Percentiles rank a stretch among this genome's conserved stretches.
Conservation (phyloP, 177 flowering plant species). For the Telopea speciosissima region DNA sequence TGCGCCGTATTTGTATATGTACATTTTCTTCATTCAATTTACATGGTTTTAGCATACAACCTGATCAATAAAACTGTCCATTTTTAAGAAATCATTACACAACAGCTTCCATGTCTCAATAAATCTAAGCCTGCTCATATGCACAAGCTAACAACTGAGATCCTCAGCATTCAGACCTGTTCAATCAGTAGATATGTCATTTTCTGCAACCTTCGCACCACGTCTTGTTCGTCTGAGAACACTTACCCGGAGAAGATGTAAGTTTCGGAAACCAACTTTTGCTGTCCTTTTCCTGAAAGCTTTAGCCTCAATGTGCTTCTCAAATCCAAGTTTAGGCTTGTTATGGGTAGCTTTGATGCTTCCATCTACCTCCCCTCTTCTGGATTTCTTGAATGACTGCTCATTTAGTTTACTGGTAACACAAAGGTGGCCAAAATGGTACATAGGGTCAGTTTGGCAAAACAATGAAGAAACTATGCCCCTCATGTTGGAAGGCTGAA, state of each 20-base stretch:
- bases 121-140: slow-evolving; percentile 2
- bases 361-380: slow-evolving; percentile 18
- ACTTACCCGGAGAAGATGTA: slow-evolving; percentile 34
- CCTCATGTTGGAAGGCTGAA: slow-evolving; percentile 50
- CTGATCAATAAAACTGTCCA: too few species aligned
- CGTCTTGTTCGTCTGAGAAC: slow-evolving; percentile 37
- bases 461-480: slow-evolving; percentile 70
- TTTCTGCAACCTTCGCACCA: slow-evolving; percentile 49
- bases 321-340: slow-evolving; percentile 14
- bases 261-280: slow-evolving; percentile 17
- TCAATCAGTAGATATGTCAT: slow-evolving; percentile 18
- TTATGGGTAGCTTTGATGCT: slow-evolving; percentile 11
- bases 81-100: too few species aligned
- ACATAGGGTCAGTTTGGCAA: slow-evolving; percentile 55
- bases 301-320: slow-evolving; percentile 2
- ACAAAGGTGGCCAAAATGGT: slow-evolving; percentile 51
- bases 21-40: too few species aligned
- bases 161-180: background rate
- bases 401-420: slow-evolving; percentile 26
- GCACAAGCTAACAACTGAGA: slow-evolving; percentile 13
- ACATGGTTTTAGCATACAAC: too few species aligned
- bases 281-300: slow-evolving; percentile 15
- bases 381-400: slow-evolving; percentile 18
- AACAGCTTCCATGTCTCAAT: too few species aligned
- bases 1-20: too few species aligned